Evolutionary conservation across 495 filamentous ascomycete genomes (phyloP), one percentile per base, ranked within the genome.

Genomic region (Lasiosphaeria hispida): DNA sequence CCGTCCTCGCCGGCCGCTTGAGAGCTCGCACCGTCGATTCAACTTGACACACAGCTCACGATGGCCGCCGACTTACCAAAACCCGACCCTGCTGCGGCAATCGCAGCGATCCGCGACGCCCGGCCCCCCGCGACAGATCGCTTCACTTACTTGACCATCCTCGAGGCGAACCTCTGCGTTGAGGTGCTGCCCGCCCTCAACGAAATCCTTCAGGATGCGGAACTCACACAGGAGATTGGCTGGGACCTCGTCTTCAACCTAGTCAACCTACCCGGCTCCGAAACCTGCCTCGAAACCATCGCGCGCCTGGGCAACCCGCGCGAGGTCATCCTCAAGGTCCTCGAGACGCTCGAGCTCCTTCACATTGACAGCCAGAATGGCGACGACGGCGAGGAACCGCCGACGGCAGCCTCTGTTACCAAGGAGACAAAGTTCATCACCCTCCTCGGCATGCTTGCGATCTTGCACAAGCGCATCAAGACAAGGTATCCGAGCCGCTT

Each of bases 241-340:
- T 98, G 94, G 94, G 94, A 98, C 67, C 72, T 98, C 41, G 88
- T 98, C 7, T 87, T 89, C 66, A 82, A 96, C 47, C 83, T 98
- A 2, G 76, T 97, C 15, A 86, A 88, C 14, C 82, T 97, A 0
- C 85, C 87, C 1, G 85, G 81, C 37, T 89, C 86, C 3, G 81
- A 85, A 39, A 73, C 81, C 63, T 96, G 92, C 69, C 80, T 98
- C 1, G 84, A 89, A 50, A 85, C 83, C 0, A 75, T 83, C 54
- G 93, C 95, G 15, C 79, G 86, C 9, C 74, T 92, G 48, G 94
- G 94, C 18, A 98, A 97, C 63, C 95, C 94, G 0, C 79, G 94
- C 52, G 94, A 98, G 67, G 94, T 97, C 38, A 88, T 96, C 40
- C 76, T 98, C 57, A 94, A 95, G 57, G 85, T 92, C 7, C 87